Base-by-base conservation (phyloP, 2,329 filamentous ascomycete species). In the Talaromyces sp. region DNA sequence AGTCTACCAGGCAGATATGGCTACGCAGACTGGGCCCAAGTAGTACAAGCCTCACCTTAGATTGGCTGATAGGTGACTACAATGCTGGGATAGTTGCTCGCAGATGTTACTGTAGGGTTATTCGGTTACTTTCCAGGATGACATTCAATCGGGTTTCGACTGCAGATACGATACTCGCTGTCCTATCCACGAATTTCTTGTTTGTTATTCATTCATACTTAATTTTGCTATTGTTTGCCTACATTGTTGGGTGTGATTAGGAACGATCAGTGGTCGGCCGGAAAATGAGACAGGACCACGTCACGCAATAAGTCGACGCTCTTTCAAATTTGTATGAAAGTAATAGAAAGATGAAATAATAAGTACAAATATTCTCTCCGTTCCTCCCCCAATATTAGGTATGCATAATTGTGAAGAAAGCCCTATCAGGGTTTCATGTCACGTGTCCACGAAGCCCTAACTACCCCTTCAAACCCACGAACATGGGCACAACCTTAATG, bases 1-100 rank as follows among this genome's bases (percentile, higher is more conserved):
- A 71, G 69, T 29, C 79, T 83, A 4, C 82, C 82, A 15, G 82
- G 81, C 2, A 74, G 76, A 5, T 83, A 81, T 72, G 73, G 73
- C 0, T 72, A 72, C 66, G 76, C 74, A 3, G 78, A 79, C 3
- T 83, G 81, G 82, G 80, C 79, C 1, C 79, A 81, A 65, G 78
- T 83, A 34, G 80, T 82, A 5, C 80, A 64, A n/a, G 51, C 62
- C 1, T 29, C 45, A 8, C 29, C 59, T 36, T 61, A 36, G 19
- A 45, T 31, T 25, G 19, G n/a, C 6, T 27, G 19, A 49, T 49
- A 27, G 5, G 11, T 1, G 5, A 15, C 13, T 27, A 25, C 4
- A 27, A 25, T 49, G 22, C 11, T 49, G 45, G 13, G 27, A 27
- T 2, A 15, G 11, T 49, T 27, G 22, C 19, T 49, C 27, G 11